These are phyloP conservation scores for Nannochloropsis salina DNA, from an alignment of 108 stramenopile species.

Conservation along the genomic window DNA sequence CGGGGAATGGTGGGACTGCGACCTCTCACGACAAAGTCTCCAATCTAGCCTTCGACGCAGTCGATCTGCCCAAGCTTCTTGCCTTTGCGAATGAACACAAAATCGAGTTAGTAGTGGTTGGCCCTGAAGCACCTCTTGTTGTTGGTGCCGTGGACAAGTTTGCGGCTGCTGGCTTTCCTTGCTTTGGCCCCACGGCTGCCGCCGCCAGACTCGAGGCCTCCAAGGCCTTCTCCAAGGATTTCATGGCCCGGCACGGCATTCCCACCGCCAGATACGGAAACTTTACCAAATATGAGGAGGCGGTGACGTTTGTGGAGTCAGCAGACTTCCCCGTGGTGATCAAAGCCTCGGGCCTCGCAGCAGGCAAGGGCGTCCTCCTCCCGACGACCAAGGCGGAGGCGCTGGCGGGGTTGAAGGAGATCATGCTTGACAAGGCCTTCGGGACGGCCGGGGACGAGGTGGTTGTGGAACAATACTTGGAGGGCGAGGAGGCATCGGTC, in stretches of 20 bases:
- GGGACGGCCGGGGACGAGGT: constrained; percentile 86
- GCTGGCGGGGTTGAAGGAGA: constrained; percentile 75
- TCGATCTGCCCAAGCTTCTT: constrained; percentile 27
- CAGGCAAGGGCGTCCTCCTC: constrained; percentile 95
- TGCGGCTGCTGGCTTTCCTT: constrained; percentile 66
- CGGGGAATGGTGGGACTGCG: constrained; percentile 55
- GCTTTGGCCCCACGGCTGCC: constrained; percentile 85
- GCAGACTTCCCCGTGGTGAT: constrained; percentile 82
- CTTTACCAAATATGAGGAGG: constrained; percentile 72
- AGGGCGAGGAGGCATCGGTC: constrained; percentile 93
- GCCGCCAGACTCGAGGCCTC: constrained; percentile 91
- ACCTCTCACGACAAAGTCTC: constrained; percentile 26
- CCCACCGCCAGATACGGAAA: constrained; percentile 87
- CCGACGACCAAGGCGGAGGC: constrained; percentile 83
- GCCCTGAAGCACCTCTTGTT: constrained; percentile 92
- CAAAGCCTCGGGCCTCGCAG: constrained; percentile 97
- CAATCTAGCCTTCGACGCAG: constrained; percentile 26
- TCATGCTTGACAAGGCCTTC: constrained; percentile 88
- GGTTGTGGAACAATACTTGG: constrained; percentile 93
- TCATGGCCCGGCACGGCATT: constrained; percentile 80
- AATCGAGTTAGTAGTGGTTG: constrained; percentile 66
- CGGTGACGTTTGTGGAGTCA: constrained; percentile 57
- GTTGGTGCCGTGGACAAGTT: constrained; percentile 83
- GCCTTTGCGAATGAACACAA: constrained; percentile 28
- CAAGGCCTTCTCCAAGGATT: constrained; percentile 98